Conservation (phyloP, 2,329 filamentous ascomycete species). For the Penicillium concentricum region DNA sequence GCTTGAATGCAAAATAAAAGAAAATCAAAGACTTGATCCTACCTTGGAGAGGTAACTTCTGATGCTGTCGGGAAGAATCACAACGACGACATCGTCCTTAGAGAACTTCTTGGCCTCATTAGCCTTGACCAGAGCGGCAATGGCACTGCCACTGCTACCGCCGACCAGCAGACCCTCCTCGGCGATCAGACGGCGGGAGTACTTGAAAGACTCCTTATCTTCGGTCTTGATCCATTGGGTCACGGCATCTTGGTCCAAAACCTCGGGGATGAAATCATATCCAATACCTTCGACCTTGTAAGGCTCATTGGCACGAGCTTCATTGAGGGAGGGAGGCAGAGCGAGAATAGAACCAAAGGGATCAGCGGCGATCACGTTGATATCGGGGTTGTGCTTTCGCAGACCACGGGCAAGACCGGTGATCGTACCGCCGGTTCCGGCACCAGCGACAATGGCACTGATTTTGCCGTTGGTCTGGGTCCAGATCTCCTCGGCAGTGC, state of each 20-base stretch:
- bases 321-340: slow-evolving; percentile 74
- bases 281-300: slow-evolving; percentile 99
- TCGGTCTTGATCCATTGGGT: slow-evolving; percentile 99
- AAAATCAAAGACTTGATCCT: slow-evolving; percentile 10
- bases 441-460: slow-evolving; percentile 72
- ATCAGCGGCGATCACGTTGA: slow-evolving; percentile 91
- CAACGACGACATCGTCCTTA: slow-evolving; percentile 84
- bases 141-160: slow-evolving; percentile 88
- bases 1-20: not conserved
- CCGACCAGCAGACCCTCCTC: slow-evolving; percentile 94
- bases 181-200: slow-evolving; percentile 83
- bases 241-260: slow-evolving; percentile 74
- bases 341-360: slow-evolving; percentile 90
- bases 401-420: slow-evolving; percentile 83
- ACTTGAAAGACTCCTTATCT: slow-evolving; percentile 85
- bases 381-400: slow-evolving; percentile 77
- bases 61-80: slow-evolving; percentile 92
- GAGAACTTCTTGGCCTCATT: slow-evolving; percentile 73
- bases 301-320: slow-evolving; percentile 73
- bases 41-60: slow-evolving; percentile 92
- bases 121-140: slow-evolving; percentile 76
- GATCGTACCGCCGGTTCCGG: slow-evolving; percentile 89
- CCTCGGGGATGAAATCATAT: slow-evolving; percentile 96
- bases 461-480: slow-evolving; percentile 80
- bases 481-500: slow-evolving; percentile 97